Evolutionary conservation across 495 filamentous ascomycete species (phyloP), one percentile per base, ranked within the genome.

Genomic region (Tuber indicum): DNA sequence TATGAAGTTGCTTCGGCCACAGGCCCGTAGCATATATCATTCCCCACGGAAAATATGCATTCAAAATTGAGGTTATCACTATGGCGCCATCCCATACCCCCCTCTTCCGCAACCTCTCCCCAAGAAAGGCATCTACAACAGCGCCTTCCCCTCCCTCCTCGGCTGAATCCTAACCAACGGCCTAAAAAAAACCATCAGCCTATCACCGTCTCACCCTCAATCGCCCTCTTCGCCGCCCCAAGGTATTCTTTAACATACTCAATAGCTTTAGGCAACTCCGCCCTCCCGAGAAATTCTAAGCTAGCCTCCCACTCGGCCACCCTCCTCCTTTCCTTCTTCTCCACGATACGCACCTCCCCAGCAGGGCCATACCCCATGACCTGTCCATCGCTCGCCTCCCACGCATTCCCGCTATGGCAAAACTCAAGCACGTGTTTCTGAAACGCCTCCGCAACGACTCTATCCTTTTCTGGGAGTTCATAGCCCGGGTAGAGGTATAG

Each of bases 371-470:
- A 62, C n/a, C 52, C 52, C 52, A 62, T 62, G 52, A 62, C 52
- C 26, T 62, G 52, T 6, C 52, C 52, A 62, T 62, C 52, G 2
- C 26, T 16, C n/a, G 12, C 52, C 52, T n/a, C 6, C 52, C 52
- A 62, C 9, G 52, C 52, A 26, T 62, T 16, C 52, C 52, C 52
- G 3, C 52, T 62, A 4, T 32, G 52, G 26, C 52, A 62, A n/a
- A 62, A 62, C 26, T 62, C 52, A 62, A 62, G 52, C n/a, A 62
- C 52, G 52, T 62, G 52, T 62, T 62, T 62, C 52, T 62, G 52
- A 16, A 62, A 62, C n/a, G n/a, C 52, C n/a, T 3, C n/a, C n/a
- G 52, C 52, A 62, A 62, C 52, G 3, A 32, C n/a, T 62, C 10
- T 32, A 32, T 62, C 52, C 52, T 62, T 62, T n/a, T 62, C 52